A percentile compares a stretch with the other conserved stretches of the same genome.
phyloP scores from a whole-genome alignment of 768 basidiomycete species.

The Leucosporidium yakuticum region DNA sequence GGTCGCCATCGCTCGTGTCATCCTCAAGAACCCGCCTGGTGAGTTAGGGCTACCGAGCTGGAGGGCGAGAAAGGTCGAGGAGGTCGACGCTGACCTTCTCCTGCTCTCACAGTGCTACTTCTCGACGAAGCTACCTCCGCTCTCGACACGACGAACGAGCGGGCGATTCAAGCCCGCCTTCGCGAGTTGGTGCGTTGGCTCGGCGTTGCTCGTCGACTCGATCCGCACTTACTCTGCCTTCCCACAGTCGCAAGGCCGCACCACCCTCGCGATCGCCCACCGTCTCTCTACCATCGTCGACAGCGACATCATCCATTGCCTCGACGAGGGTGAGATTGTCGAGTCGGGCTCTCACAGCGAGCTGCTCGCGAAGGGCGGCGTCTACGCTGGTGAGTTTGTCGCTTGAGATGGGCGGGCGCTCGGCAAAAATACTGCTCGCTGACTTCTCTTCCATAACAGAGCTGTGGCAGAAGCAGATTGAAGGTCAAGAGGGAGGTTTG shows the following conservation, averaged over 20 bases:
- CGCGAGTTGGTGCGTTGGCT: slow-evolving; percentile 59
- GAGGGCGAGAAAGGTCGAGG: neutral
- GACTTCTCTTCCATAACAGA: neutral
- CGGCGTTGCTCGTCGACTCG: slow-evolving; percentile 67
- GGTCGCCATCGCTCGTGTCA: slow-evolving; percentile 69
- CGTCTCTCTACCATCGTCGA: slow-evolving; percentile 53
- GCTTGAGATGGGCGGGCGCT: too few species aligned
- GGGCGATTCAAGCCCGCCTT: slow-evolving; percentile 81
- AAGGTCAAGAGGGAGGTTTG: slow-evolving; percentile 4
- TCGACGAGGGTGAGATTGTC: slow-evolving; percentile 80
- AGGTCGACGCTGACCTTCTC: slow-evolving; percentile 4
- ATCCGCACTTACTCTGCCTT: slow-evolving; percentile 72
- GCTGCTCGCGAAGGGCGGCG: slow-evolving; percentile 21
- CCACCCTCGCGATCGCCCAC: slow-evolving; percentile 31
- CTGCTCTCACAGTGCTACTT: neutral
- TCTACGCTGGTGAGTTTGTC: slow-evolving; percentile 24
- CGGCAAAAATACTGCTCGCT: neutral
- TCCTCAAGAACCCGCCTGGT: slow-evolving; percentile 66
- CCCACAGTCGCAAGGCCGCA: slow-evolving; percentile 33
- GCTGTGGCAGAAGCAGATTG: slow-evolving; percentile 29
- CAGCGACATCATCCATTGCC: slow-evolving; percentile 74
- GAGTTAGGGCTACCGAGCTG: neutral
- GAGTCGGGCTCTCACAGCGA: slow-evolving; percentile 57
- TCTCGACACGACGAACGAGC: slow-evolving; percentile 82
- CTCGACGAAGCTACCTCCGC: slow-evolving; percentile 48